phyloP scores from a whole-genome alignment of 257 asterid genomes.

The Ehretia macrophylla region DNA sequence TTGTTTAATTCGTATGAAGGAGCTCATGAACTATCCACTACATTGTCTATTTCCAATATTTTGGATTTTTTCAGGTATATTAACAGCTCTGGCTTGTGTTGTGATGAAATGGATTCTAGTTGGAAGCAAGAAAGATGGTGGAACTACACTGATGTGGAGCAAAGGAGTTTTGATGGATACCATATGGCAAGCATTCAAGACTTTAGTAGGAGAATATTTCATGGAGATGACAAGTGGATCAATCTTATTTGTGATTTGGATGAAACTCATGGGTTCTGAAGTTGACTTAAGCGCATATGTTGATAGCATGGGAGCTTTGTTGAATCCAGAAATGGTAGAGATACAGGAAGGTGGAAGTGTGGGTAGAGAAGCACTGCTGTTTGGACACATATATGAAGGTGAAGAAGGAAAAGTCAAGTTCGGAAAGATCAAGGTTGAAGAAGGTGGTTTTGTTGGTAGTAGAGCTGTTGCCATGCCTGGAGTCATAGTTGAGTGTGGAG shows the following conservation, averaged over 20 bases:
- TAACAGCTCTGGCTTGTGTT: constrained; percentile 45
- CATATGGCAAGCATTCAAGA: constrained; percentile 77
- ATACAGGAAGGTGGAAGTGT: constrained; percentile 65
- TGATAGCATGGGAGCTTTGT: constrained; percentile 70
- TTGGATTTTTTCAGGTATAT: constrained; percentile 64
- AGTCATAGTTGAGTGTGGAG: constrained; percentile 59
- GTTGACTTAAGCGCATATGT: constrained; percentile 57
- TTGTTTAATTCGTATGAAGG: constrained; percentile 24
- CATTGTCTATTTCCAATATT: constrained; percentile 60
- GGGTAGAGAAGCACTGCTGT: constrained; percentile 67
- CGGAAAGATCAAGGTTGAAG: constrained; percentile 63
- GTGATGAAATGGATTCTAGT: constrained; percentile 55
- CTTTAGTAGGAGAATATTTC: constrained; percentile 65
- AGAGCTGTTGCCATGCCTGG: constrained; percentile 89
- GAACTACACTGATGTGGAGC: constrained; percentile 60
- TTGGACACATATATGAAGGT: constrained; percentile 82
- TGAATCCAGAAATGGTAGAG: constrained; percentile 89
- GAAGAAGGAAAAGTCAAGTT: constrained; percentile 75
- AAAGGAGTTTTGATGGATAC: constrained; percentile 56
- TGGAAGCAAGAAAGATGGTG: constrained; percentile 70
- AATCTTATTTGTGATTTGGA: constrained; percentile 52
- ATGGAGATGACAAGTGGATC: constrained; percentile 67
- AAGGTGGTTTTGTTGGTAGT: constrained; percentile 76
- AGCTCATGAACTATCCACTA: constrained; percentile 28
- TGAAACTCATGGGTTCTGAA: constrained; percentile 73